phyloP scores from a whole-genome alignment of 2,329 filamentous ascomycete species.

The Aquanectria penicillioides region DNA sequence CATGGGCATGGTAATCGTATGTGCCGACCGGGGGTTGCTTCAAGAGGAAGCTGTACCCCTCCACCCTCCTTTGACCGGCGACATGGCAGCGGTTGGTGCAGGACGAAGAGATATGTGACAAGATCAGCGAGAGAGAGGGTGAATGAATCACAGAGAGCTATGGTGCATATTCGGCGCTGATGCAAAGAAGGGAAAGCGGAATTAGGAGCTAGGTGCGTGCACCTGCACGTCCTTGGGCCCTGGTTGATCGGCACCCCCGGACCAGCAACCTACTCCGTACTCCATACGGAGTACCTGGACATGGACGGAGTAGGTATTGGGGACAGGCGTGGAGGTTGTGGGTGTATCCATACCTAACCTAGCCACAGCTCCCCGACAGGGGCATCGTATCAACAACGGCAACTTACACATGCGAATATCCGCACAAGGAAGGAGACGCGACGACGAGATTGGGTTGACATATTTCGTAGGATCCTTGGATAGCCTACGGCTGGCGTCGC shows the following conservation, averaged over 20 bases:
- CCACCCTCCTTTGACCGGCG: neutral
- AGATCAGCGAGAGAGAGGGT: slow-evolving; percentile 2
- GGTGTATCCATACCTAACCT: slow-evolving; percentile 3
- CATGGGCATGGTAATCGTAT: neutral
- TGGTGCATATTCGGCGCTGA: slow-evolving; percentile 6
- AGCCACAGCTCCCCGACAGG: neutral
- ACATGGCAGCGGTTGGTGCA: neutral
- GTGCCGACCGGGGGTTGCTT: slow-evolving; percentile 1
- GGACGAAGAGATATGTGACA: neutral
- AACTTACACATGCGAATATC: neutral
- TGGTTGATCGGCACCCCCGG: slow-evolving; percentile 27
- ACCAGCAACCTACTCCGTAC: too few relatives aligned
- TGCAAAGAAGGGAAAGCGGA: slow-evolving; percentile 11
- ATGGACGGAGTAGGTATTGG: neutral
- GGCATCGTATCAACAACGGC: neutral
- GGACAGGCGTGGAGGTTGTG: neutral
- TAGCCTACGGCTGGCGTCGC: neutral
- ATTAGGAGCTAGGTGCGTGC: slow-evolving; percentile 18
- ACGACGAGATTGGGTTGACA: neutral
- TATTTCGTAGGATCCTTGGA: slow-evolving; percentile 5
- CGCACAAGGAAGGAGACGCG: neutral
- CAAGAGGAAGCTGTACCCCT: slow-evolving; percentile 6
- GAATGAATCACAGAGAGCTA: slow-evolving; percentile 8
- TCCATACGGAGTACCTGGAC: too few relatives aligned
- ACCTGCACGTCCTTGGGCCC: slow-evolving; percentile 20